phyloP scores from a whole-genome alignment of 1,284 basidiomycete genomes.

The Macrocystidia cucumis region DNA sequence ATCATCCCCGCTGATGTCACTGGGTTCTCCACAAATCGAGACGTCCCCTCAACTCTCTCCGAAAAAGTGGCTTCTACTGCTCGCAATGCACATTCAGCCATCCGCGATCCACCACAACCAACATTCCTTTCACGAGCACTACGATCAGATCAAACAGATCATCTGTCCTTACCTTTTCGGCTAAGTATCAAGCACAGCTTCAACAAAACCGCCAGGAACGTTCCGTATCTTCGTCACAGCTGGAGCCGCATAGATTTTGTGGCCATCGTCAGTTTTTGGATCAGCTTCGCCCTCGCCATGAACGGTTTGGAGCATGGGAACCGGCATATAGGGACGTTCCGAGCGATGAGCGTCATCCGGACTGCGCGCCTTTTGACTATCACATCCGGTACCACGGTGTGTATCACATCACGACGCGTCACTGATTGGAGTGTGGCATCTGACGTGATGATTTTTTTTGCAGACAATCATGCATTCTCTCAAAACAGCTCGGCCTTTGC shows the following conservation, averaged over 20 bases:
- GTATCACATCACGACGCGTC: constrained; percentile 16
- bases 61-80: constrained; percentile 13
- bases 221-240: constrained; percentile 88
- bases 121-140: constrained; percentile 42
- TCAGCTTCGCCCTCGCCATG: constrained; percentile 66
- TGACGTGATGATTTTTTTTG: not conserved
- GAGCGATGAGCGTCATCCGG: constrained; percentile 85
- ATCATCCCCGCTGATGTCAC: constrained; percentile 12
- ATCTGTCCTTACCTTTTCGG: constrained; percentile 58
- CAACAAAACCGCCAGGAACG: constrained; percentile 48
- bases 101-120: constrained; percentile 23
- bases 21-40: constrained; percentile 15
- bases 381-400: constrained; percentile 85
- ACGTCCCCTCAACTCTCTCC: constrained; percentile 16
- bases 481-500: constrained; percentile 84
- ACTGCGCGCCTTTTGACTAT: constrained; percentile 81
- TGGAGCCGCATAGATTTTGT: constrained; percentile 92
- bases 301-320: constrained; percentile 56
- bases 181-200: constrained; percentile 50
- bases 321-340: constrained; percentile 81
- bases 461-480: constrained; percentile 92
- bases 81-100: constrained; percentile 15
- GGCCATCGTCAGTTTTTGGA: constrained; percentile 80
- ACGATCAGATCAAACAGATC: constrained; percentile 38
- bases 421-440: constrained; percentile 4